Percentiles rank a stretch among this genome's conserved stretches.
Conservation (phyloP, 495 filamentous ascomycete species). For the Lepraria neglecta region DNA sequence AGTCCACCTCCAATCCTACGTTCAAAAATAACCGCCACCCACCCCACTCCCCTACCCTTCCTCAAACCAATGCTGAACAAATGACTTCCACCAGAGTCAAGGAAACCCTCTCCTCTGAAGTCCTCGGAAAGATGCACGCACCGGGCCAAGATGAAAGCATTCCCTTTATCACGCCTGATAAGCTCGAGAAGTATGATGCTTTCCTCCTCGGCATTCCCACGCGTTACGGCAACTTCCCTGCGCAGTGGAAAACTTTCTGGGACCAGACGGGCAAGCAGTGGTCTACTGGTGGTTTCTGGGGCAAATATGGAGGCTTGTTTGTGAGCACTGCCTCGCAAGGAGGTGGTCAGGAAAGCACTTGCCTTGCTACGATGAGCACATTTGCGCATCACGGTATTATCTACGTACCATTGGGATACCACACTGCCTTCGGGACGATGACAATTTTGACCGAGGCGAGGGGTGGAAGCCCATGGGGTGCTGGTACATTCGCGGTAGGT, state of each 20-base stretch:
- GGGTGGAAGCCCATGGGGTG: slow-evolving; percentile 88
- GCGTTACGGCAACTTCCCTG: slow-evolving; percentile 97
- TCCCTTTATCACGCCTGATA: slow-evolving; percentile 59
- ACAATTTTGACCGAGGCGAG: slow-evolving; percentile 67
- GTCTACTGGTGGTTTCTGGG: slow-evolving; percentile 65
- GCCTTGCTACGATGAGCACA: slow-evolving; percentile 75
- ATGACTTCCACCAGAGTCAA: slow-evolving; percentile 53
- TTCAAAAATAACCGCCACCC: not conserved
- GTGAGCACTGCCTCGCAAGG: slow-evolving; percentile 73
- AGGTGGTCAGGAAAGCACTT: slow-evolving; percentile 91
- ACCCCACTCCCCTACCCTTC: not conserved
- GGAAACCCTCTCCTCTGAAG: slow-evolving; percentile 80
- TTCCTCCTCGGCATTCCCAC: slow-evolving; percentile 96
- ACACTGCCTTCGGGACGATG: slow-evolving; percentile 63
- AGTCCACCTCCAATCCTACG: not conserved
- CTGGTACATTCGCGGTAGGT: slow-evolving; percentile 80
- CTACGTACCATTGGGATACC: slow-evolving; percentile 92
- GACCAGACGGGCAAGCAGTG: slow-evolving; percentile 74
- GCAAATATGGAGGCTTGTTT: slow-evolving; percentile 92
- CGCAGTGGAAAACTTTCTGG: slow-evolving; percentile 91
- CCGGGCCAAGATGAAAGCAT: slow-evolving; percentile 63
- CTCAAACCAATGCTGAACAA: slow-evolving; percentile 14
- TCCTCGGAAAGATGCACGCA: slow-evolving; percentile 84
- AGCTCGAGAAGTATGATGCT: slow-evolving; percentile 74
- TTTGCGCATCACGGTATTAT: slow-evolving; percentile 90